Base-by-base conservation (phyloP, 495 filamentous ascomycete species). In the Usnea hakonensis region DNA sequence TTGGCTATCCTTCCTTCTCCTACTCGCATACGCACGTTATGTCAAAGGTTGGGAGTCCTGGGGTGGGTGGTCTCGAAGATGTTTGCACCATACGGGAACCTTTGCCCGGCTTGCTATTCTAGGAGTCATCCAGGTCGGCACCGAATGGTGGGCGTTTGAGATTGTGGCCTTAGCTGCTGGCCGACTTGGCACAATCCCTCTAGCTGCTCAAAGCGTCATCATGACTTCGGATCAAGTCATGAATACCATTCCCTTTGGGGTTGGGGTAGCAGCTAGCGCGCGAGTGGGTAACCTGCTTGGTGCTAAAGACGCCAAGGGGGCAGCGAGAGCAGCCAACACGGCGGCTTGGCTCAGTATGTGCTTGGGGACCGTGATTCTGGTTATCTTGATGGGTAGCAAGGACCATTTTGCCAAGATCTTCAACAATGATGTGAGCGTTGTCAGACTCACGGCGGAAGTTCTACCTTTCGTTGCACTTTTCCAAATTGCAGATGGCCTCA, bases 101-200 rank as follows among this genome's bases (percentile, higher is more conserved):
- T 97, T 97, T 67, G 79, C 88, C 4, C 83, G 86, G 10, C 82
- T 97, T 8, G 89, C 91, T 9, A 67, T 86, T 38, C 74, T 96
- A 1, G 92, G 92, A 7, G 77, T 95, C 48, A 71, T 96, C n/a
- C 92, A 95, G 67, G 88, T 96, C 28, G 92, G 92, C 10, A 95
- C 90, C 0, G 91, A 96, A 74, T 95, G 91, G 91, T 95, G 91
- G 91, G 91, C 91, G 0, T 95, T 95, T 66, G 91, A 95, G 74
- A 95, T 97, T 60, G 91, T 96, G n/a, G 90, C 91, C 1, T 78
- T 97, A 0, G 91, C 87, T 3, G 92, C 92, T 5, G 92, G 92
- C 13, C 80, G 85, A 11, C 79, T 97, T 0, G 91, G 91, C 11
- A 94, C 88, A 0, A 86, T 94, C 43, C 79, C 91, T 0, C 79